phyloP scores from a whole-genome alignment of 1,284 basidiomycete species.

The Puccinia polysora region DNA sequence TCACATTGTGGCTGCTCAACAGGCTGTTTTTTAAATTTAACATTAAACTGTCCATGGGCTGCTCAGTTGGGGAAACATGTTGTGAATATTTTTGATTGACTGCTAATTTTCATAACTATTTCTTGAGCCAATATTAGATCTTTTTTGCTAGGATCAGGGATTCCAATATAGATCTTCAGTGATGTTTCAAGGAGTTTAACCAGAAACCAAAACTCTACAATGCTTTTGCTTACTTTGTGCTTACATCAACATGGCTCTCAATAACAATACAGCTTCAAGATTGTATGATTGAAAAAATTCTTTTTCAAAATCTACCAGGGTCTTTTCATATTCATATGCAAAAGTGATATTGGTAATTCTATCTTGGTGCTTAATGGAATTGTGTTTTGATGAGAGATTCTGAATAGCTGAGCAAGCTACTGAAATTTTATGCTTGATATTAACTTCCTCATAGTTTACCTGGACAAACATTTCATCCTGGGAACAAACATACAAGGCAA shows the following conservation, averaged over 20 bases:
- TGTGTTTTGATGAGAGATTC: no score
- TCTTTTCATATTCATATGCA: no score
- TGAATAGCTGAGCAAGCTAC: background rate
- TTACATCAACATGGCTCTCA: constrained; percentile 32
- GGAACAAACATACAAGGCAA: background rate
- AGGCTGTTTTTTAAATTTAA: constrained; percentile 34
- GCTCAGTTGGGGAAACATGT: constrained; percentile 25
- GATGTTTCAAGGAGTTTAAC: background rate
- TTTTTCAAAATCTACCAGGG: constrained; percentile 28
- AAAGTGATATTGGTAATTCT: no score
- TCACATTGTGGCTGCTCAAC: constrained; percentile 20
- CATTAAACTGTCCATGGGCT: constrained; percentile 28
- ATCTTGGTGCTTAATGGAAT: no score
- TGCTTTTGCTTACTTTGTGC: constrained; percentile 30
- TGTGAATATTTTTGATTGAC: constrained; percentile 17
- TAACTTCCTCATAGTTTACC: constrained; percentile 27
- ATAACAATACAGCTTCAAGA: constrained; percentile 19
- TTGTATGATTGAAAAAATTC: constrained; percentile 27
- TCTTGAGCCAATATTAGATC: constrained; percentile 26
- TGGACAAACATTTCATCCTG: constrained; percentile 34
- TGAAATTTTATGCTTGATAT: constrained; percentile 36
- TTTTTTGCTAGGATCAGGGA: constrained; percentile 11
- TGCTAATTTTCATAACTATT: constrained; percentile 28
- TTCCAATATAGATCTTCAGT: background rate
- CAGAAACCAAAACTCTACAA: constrained; percentile 20